Conservation (phyloP, 768 basidiomycete genomes). For the Cubamyces lactineus region DNA sequence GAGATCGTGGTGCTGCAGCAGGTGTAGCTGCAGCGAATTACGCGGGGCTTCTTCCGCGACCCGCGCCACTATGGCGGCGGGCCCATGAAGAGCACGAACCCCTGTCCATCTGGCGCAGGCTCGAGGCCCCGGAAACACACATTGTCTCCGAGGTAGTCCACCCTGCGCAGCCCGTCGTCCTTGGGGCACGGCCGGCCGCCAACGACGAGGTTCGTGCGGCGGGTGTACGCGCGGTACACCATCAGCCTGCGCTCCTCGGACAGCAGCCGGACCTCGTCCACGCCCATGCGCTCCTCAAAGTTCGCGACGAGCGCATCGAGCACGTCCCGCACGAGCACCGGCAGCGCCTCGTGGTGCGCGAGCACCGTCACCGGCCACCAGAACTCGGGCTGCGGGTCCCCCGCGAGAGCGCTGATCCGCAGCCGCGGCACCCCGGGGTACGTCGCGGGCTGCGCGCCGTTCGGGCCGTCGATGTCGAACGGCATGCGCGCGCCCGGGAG, state of each 20-base stretch:
- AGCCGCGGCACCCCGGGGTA: constrained; percentile 61
- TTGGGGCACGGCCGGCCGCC: constrained; percentile 29
- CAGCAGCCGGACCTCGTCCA: constrained; percentile 33
- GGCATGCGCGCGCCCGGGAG: background rate
- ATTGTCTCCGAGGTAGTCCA: constrained; percentile 54
- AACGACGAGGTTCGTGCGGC: constrained; percentile 26
- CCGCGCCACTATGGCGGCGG: constrained; percentile 22
- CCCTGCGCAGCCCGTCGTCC: constrained; percentile 38
- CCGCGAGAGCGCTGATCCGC: constrained; percentile 56
- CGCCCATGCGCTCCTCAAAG: constrained; percentile 39
- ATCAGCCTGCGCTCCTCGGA: constrained; percentile 20
- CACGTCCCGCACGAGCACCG: constrained; percentile 51
- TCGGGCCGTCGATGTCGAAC: constrained; percentile 26
- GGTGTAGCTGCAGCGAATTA: background rate
- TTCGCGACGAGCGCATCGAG: constrained; percentile 49
- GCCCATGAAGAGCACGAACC: constrained; percentile 39
- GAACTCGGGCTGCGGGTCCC: constrained; percentile 50
- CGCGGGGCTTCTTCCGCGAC: background rate
- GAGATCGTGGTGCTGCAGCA: no score
- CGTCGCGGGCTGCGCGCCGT: constrained; percentile 63
- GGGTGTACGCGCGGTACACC: constrained; percentile 26
- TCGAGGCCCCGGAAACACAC: constrained; percentile 57
- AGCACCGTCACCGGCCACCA: constrained; percentile 59
- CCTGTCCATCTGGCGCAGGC: constrained; percentile 50
- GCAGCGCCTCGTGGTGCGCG: constrained; percentile 28